Base-by-base conservation (phyloP, 345 rosid genomes). In the Ricinus communis region DNA sequence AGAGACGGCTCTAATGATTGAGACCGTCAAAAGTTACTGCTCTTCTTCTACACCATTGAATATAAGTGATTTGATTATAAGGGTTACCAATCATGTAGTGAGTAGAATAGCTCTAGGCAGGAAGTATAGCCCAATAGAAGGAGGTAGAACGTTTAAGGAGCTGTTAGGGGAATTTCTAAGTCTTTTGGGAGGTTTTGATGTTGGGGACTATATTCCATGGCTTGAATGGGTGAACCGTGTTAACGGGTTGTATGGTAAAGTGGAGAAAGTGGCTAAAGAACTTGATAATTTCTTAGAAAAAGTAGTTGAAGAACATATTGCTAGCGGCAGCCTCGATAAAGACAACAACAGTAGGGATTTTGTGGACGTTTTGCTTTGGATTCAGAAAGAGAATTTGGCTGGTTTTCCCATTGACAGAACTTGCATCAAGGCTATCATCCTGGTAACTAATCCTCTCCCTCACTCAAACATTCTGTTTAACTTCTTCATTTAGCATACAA, bases 181-280 rank as follows among this genome's bases (percentile, higher is more conserved):
- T 36, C 47, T 85, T 14, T 21, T 88, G 30, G 91, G 89, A 2
- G 47, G 8, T 65, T 57, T 81, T 31, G 59, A 65, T 36, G 50
- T 83, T 0, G 89, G 90, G 19, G 87, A 80, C 30, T 87, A 52
- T 66, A 71, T 91, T 41, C 91, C 90, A 25, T 82, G 84, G 78
- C 83, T 87, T 28, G 74, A 72, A 6, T 86, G 89, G 90, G 28
- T 82, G 8, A 79, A 74, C 51, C 22, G 53, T 71, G 12, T 83
- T 1, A 83, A 51, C 40, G 79, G 79, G 1, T n/a, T 81, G 40
- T 33, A 81, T 16, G 56, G 38, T 2, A 77, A 46, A 25, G 76
- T 58, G 36, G 68, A 73, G 27, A 57, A 43, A 61, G 81, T 77
- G 16, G 40, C 56, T 8, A 62, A 45, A 57, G 76, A 74, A 67